Evolutionary conservation across 257 asterid species (phyloP).

Genomic region (Rubia yunnanensis): DNA sequence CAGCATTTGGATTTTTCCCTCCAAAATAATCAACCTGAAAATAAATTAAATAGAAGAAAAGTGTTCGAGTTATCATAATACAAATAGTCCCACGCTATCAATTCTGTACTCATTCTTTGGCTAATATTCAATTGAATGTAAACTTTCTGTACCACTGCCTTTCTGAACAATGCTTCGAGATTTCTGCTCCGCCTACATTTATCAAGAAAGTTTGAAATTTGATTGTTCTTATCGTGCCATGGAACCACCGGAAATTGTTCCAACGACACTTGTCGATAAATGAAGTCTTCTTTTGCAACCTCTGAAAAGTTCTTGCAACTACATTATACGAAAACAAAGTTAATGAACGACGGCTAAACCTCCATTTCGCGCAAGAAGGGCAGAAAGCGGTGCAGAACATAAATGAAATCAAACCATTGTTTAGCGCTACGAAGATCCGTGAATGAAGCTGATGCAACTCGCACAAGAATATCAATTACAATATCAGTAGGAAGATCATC

Average conservation of each 20-base stretch:
- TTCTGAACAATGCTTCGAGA: slow-evolving; percentile 17
- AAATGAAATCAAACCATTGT: neutral
- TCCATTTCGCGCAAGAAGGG: too few species aligned
- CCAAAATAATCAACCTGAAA: slow-evolving; percentile 21
- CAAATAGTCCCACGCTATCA: too few species aligned
- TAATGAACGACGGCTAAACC: neutral
- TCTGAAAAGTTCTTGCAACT: slow-evolving; percentile 20
- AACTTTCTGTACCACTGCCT: slow-evolving; percentile 24
- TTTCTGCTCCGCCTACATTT: slow-evolving; percentile 14
- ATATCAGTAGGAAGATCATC: neutral
- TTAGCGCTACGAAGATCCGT: neutral
- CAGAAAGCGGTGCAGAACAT: too few species aligned
- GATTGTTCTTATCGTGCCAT: slow-evolving; percentile 6
- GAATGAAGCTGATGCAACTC: neutral
- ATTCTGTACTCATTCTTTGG: too few species aligned
- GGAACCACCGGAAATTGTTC: slow-evolving; percentile 9
- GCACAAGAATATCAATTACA: neutral
- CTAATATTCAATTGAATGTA: too few species aligned
- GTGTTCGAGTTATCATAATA: too few species aligned
- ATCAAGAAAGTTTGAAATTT: slow-evolving; percentile 4
- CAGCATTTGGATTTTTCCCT: neutral
- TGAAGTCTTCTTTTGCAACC: slow-evolving; percentile 11
- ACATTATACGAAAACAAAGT: too few species aligned
- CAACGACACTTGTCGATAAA: slow-evolving; percentile 12
- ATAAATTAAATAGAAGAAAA: too few species aligned